A percentile compares a stretch with the other conserved stretches of the same genome.
Conservation (phyloP, 805 yeast species). For the Zygosaccharomyces kombuchaensis region DNA sequence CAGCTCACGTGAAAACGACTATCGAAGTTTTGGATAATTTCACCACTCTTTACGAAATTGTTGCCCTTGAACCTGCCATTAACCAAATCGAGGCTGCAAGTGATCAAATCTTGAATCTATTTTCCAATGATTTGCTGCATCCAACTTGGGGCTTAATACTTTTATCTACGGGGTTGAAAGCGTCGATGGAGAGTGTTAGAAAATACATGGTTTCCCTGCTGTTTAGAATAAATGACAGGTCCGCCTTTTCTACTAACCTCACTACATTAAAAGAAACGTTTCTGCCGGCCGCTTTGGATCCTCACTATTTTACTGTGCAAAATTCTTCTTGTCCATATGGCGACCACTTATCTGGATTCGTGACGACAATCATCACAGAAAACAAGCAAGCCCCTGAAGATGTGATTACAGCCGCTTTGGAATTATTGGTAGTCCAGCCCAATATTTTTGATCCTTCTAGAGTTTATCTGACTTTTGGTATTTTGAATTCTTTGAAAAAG, state of each 20-base stretch:
- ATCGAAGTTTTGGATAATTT: conserved; percentile 62
- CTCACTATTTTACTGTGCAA: conserved; percentile 53
- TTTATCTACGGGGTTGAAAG: conserved; percentile 70
- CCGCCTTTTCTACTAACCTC: conserved; percentile 43
- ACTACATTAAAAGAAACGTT: conserved; percentile 38
- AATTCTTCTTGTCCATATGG: conserved; percentile 54
- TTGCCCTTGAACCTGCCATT: conserved; percentile 79
- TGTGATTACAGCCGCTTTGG: conserved; percentile 33
- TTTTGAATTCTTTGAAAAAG: conserved; percentile 47
- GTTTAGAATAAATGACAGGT: conserved; percentile 47
- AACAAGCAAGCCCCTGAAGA: conserved; percentile 6
- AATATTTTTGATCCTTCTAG: conserved; percentile 67
- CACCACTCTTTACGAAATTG: conserved; percentile 69
- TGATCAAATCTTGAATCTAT: conserved; percentile 52
- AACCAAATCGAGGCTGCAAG: conserved; percentile 81
- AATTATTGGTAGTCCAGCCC: conserved; percentile 44
- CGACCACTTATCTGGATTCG: conserved; percentile 43
- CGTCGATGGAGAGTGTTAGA: conserved; percentile 73
- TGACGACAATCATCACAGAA: conserved; percentile 25
- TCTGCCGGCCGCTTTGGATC: conserved; percentile 59
- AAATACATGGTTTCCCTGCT: conserved; percentile 55
- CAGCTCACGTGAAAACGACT: conserved; percentile 34
- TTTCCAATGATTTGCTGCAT: conserved; percentile 52
- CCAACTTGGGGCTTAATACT: conserved; percentile 69
- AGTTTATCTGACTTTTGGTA: conserved; percentile 54